A percentile compares a stretch with the other conserved stretches of the same genome.
phyloP scores from a whole-genome alignment of 768 basidiomycete species.

The Leccinellum luteum region DNA sequence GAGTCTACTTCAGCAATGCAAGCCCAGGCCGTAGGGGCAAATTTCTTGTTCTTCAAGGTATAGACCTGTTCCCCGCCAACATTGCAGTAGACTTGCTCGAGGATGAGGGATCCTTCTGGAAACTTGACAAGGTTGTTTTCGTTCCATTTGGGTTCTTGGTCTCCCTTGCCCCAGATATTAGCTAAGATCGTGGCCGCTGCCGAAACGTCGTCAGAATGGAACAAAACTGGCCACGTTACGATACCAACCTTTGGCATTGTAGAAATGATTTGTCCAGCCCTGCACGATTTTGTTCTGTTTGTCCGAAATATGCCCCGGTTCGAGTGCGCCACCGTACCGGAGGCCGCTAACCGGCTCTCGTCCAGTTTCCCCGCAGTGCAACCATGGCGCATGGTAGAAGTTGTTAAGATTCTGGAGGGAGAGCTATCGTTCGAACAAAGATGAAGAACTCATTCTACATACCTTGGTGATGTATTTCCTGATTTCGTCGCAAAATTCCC shows the following conservation, averaged over 20 bases:
- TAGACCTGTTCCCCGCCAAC: background rate
- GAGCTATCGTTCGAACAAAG: background rate
- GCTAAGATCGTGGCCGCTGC: background rate
- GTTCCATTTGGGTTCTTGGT: too few species aligned
- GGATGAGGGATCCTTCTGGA: background rate
- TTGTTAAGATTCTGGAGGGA: background rate
- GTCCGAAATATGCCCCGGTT: background rate
- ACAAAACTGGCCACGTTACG: background rate
- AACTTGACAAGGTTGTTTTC: background rate
- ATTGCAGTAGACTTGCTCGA: background rate
- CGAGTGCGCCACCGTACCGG: background rate
- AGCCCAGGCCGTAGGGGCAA: too few species aligned
- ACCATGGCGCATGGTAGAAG: background rate
- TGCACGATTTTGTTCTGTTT: background rate
- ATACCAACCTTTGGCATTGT: background rate
- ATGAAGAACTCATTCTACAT: background rate
- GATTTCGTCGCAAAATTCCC: background rate
- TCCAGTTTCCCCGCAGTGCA: background rate
- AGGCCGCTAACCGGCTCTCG: constrained; percentile 2
- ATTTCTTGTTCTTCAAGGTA: background rate
- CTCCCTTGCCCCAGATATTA: background rate
- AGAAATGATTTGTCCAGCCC: background rate
- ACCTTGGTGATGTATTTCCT: background rate
- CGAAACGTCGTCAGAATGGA: background rate
- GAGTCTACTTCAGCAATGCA: too few species aligned